A percentile compares a stretch with the other conserved stretches of the same genome.
Evolutionary conservation across 768 basidiomycete genomes (phyloP).

Genomic region (Filobasidium floriforme): DNA sequence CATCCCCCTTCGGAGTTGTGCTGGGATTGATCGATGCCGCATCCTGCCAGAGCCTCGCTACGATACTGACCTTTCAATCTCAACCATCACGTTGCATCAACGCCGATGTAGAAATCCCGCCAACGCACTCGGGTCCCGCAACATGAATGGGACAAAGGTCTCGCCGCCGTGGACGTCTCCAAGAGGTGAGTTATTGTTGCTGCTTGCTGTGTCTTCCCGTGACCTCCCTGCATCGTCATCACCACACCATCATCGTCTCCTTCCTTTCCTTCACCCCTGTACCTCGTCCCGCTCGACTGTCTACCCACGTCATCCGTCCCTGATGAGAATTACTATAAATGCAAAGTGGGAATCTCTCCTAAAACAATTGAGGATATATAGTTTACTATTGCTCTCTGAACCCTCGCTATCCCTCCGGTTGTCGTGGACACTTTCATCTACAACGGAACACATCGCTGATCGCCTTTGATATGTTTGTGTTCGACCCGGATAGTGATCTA

Average conservation of each 20-base stretch:
- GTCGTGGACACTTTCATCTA: background rate
- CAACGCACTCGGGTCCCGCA: background rate
- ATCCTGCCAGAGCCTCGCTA: background rate
- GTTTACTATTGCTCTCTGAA: slow-evolving; percentile 70
- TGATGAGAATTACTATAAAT: slow-evolving; percentile 57
- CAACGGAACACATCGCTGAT: background rate
- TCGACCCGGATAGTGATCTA: slow-evolving; percentile 60
- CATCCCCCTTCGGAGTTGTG: too few relatives aligned
- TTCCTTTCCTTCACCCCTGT: slow-evolving; percentile 13
- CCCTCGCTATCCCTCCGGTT: slow-evolving; percentile 24
- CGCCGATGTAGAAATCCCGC: background rate
- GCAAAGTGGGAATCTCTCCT: slow-evolving; percentile 99
- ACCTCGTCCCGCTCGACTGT: slow-evolving; percentile 14
- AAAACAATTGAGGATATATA: slow-evolving; percentile 56
- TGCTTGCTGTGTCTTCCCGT: background rate
- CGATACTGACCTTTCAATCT: background rate
- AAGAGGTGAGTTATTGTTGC: slow-evolving; percentile 66
- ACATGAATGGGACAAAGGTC: slow-evolving; percentile 72
- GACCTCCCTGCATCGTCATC: too few relatives aligned
- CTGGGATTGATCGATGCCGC: too few relatives aligned
- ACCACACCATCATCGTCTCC: slow-evolving; percentile 19
- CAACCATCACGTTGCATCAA: too few relatives aligned
- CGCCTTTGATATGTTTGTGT: slow-evolving; percentile 6
- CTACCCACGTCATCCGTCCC: slow-evolving; percentile 18
- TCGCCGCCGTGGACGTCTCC: slow-evolving; percentile 72